Conservation (phyloP, 345 rosid species). For the Microthlaspi erraticum region DNA sequence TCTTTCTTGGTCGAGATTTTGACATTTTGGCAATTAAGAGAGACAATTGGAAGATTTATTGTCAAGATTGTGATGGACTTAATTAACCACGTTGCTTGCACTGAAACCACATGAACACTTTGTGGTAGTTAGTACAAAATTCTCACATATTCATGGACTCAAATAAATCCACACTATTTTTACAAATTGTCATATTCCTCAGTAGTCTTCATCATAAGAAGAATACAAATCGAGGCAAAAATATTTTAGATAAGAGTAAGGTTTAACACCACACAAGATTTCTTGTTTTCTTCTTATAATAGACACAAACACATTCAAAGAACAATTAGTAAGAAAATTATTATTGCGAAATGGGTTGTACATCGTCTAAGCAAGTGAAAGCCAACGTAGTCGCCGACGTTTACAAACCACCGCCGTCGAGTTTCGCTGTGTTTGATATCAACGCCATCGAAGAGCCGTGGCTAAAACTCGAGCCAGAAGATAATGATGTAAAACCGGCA, state of each 20-base stretch:
- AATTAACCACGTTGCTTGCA: constrained; percentile 38
- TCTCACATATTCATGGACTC: constrained; percentile 30
- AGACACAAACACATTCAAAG: constrained; percentile 11
- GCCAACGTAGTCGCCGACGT: constrained; percentile 58
- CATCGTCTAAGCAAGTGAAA: constrained; percentile 66
- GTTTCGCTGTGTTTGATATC: constrained; percentile 82
- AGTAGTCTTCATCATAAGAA: constrained; percentile 1
- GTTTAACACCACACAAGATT: constrained; percentile 37
- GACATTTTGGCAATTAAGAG: constrained; percentile 16
- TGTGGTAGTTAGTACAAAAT: constrained; percentile 9
- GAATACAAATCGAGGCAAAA: constrained; percentile 22
- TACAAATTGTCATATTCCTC: background rate
- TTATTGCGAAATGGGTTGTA: constrained; percentile 67
- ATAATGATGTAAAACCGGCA: constrained; percentile 49
- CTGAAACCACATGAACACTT: constrained; percentile 29
- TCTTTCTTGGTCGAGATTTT: constrained; percentile 11
- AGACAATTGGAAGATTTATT: constrained; percentile 20
- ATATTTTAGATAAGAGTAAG: constrained; percentile 34
- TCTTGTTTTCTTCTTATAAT: constrained; percentile 31
- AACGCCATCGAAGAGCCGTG: constrained; percentile 88
- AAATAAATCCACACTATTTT: constrained; percentile 1
- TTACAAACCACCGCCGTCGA: constrained; percentile 76
- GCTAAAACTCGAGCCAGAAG: constrained; percentile 54
- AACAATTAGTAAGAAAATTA: background rate
- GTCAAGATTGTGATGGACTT: constrained; percentile 27